Evolutionary conservation across 768 basidiomycete genomes (phyloP).

Genomic region (Solioccasus polychromus): DNA sequence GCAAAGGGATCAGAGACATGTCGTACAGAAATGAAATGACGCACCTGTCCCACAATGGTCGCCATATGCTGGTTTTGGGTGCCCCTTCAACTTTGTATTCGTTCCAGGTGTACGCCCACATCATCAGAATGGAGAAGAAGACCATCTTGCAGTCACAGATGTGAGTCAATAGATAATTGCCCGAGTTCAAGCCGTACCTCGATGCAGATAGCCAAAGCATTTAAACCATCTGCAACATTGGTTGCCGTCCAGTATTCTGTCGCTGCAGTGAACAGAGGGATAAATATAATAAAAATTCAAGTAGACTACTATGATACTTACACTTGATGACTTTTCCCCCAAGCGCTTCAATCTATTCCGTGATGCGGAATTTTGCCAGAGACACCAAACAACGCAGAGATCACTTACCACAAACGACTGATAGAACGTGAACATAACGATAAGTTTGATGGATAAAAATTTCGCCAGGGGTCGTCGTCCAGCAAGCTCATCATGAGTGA

Average conservation of each 20-base stretch:
- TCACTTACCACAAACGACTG: slow-evolving; percentile 68
- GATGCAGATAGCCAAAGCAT: slow-evolving; percentile 77
- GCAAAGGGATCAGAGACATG: slow-evolving; percentile 4
- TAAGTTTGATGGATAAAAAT: slow-evolving; percentile 83
- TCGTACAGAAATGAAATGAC: slow-evolving; percentile 6
- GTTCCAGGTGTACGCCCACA: slow-evolving; percentile 74
- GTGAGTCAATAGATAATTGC: slow-evolving; percentile 4
- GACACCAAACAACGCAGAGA: background rate
- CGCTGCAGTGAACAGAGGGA: slow-evolving; percentile 32
- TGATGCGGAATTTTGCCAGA: background rate
- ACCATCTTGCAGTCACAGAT: slow-evolving; percentile 59
- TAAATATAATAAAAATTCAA: background rate
- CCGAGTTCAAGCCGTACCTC: slow-evolving; percentile 52
- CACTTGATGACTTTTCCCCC: slow-evolving; percentile 69
- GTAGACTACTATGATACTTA: slow-evolving; percentile 19
- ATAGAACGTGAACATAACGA: slow-evolving; percentile 88
- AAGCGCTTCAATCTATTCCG: slow-evolving; percentile 57
- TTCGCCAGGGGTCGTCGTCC: slow-evolving; percentile 78
- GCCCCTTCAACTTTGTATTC: slow-evolving; percentile 58
- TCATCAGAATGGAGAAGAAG: slow-evolving; percentile 72
- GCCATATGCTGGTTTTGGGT: slow-evolving; percentile 56
- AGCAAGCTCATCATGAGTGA: slow-evolving; percentile 76
- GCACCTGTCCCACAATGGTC: slow-evolving; percentile 66
- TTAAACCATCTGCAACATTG: slow-evolving; percentile 82
- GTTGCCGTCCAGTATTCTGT: slow-evolving; percentile 80